Conservation (phyloP, 1,284 basidiomycete species). For the Farysia itapuensis region DNA sequence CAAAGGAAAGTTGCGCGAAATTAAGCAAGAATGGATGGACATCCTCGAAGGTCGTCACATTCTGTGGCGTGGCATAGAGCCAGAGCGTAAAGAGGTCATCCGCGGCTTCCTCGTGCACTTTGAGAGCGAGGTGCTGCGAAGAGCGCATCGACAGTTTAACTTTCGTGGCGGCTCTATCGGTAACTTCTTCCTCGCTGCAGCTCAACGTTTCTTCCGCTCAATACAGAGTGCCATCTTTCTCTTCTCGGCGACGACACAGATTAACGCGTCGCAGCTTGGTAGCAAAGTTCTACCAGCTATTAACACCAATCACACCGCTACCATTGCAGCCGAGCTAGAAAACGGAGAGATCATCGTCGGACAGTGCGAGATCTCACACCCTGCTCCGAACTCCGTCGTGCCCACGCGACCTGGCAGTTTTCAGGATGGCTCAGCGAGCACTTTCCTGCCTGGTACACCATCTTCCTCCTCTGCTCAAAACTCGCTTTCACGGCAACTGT, state of each 20-base stretch:
- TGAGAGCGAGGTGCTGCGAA: constrained; percentile 78
- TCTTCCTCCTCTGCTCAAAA: constrained; percentile 3
- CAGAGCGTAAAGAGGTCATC: constrained; percentile 87
- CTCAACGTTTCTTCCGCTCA: constrained; percentile 51
- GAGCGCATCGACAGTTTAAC: constrained; percentile 65
- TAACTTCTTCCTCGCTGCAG: constrained; percentile 54
- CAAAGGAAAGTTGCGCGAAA: constrained; percentile 70
- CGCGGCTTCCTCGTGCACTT: constrained; percentile 75
- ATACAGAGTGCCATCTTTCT: constrained; percentile 86
- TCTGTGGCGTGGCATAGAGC: constrained; percentile 85
- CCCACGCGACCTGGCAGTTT: background rate
- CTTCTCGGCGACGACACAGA: constrained; percentile 85
- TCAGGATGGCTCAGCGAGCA: background rate
- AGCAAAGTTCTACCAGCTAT: constrained; percentile 82
- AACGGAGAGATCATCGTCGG: constrained; percentile 80
- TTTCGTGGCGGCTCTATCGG: constrained; percentile 54
- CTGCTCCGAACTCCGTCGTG: constrained; percentile 57
- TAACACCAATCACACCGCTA: constrained; percentile 94
- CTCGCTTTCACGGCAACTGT: too few species aligned
- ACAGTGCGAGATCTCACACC: constrained; percentile 96
- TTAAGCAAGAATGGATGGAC: constrained; percentile 85
- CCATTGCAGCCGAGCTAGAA: constrained; percentile 85
- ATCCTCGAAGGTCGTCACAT: constrained; percentile 85
- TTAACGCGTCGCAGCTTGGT: constrained; percentile 41
- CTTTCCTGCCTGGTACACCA: constrained; percentile 22